Evolutionary conservation across 2,329 filamentous ascomycete genomes (phyloP).

Genomic region (Sporothrix euskadiensis): DNA sequence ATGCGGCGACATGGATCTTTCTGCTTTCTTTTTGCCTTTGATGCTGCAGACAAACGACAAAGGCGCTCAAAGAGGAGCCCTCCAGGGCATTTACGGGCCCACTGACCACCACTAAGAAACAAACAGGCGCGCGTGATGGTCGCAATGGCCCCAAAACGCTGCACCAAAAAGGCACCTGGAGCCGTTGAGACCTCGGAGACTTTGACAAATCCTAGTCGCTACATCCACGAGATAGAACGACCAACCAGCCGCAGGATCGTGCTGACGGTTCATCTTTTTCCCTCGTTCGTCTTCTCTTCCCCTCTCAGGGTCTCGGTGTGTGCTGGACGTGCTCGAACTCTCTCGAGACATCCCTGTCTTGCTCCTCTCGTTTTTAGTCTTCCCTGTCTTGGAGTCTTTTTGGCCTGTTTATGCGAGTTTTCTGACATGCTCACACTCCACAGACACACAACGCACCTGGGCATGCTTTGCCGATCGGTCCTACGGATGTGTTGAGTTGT

Average conservation of each 20-base stretch:
- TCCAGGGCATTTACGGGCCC: not conserved
- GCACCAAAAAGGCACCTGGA: slow-evolving; percentile 17
- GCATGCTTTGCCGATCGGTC: slow-evolving; percentile 7
- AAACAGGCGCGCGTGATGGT: not conserved
- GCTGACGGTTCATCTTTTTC: slow-evolving; percentile 1
- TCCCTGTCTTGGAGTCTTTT: not conserved
- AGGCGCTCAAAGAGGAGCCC: slow-evolving; percentile 12
- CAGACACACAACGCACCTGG: not conserved
- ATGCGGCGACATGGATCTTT: not conserved
- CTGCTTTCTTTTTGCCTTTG: not conserved
- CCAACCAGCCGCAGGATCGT: not conserved
- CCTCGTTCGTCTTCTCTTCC: not conserved
- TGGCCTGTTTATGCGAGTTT: not conserved
- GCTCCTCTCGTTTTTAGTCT: not conserved
- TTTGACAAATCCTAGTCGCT: not conserved
- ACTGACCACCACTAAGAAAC: not conserved
- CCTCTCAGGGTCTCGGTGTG: slow-evolving; percentile 6
- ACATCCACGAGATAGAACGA: not conserved
- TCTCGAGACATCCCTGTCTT: not conserved
- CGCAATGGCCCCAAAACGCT: not conserved
- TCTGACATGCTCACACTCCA: slow-evolving; percentile 1
- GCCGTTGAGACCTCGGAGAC: not conserved
- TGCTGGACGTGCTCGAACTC: not conserved
- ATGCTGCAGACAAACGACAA: not conserved
- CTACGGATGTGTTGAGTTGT: not conserved